phyloP scores from a whole-genome alignment of 768 basidiomycete species.

The Boletus patriciae region DNA sequence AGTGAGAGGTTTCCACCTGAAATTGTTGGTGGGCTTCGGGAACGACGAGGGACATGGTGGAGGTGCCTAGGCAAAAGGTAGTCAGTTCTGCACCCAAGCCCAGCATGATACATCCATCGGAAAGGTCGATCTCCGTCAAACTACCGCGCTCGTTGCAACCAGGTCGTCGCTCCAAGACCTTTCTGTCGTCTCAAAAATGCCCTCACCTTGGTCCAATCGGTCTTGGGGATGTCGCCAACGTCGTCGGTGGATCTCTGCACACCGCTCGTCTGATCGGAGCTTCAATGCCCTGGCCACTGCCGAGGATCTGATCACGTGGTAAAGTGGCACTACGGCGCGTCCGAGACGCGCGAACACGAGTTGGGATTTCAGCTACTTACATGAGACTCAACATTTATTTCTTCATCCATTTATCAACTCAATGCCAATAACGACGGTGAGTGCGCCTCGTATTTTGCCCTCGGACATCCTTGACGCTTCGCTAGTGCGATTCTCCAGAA shows the following conservation, averaged over 20 bases:
- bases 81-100: constrained; percentile 19
- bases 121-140: background rate
- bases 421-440: constrained; percentile 35
- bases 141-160: background rate
- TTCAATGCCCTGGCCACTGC: constrained; percentile 22
- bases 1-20: constrained; percentile 55
- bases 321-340: constrained; percentile 17
- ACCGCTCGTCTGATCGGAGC: constrained; percentile 20
- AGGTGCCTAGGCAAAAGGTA: constrained; percentile 3
- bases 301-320: constrained; percentile 27
- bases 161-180: background rate
- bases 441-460: rapidly evolving
- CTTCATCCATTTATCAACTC: constrained; percentile 3
- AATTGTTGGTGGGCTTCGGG: constrained; percentile 96
- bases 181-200: background rate
- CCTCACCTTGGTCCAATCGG: constrained; percentile 28
- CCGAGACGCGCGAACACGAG: constrained; percentile 18
- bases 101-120: constrained; percentile 21
- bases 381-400: constrained; percentile 15
- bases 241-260: constrained; percentile 6
- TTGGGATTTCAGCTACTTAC: constrained; percentile 15
- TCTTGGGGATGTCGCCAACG: constrained; percentile 21
- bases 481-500: constrained; percentile 35
- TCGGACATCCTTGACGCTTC: background rate
- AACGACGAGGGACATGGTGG: constrained; percentile 91